Evolutionary conservation across 1,284 basidiomycete genomes (phyloP), one percentile per base, ranked within the genome.

Genomic region (Cryptococcus sp.): DNA sequence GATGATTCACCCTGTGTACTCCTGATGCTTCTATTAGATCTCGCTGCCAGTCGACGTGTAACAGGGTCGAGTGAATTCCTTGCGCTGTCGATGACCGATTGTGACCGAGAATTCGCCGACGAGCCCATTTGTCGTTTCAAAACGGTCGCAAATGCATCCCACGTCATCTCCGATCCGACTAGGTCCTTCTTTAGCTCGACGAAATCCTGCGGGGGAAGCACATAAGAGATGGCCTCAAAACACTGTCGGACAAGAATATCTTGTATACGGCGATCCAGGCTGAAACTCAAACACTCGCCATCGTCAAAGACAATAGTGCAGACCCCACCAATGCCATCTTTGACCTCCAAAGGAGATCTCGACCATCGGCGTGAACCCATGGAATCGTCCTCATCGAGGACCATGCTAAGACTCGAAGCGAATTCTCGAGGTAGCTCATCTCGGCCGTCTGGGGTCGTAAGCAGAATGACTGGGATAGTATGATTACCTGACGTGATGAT

Each of bases 401-500:
- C 58, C 65, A 76, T 66, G 35, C 61, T 65, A 14, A 76, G 58
- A 33, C 63, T 70, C 1, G 63, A 62, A 1, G 69, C 70, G 10
- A 76, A 53, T 23, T 65, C 59, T 8, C 53, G 56, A 0, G 68
- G 61, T 1, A 69, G 64, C 48, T 69, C 67, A 49, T 66, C 64
- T 34, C 62, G 60, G 4, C 62, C 59, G 33, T 68, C 65, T 4
- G 60, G 58, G 46, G 68, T 36, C 3, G 61, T 58, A 8, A 60
- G 46, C 34, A 49, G 36, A 11, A 69, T 47, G 11, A 88, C 65
- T 57, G 83, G 80, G 6, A 55, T 44, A n/a, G 7, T 31, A 44
- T 77, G 73, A 10, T 80, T 70, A 0, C 84, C 86, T 59, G 86
- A 85, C 0, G 84, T 86, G 31, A 87, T 68, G 4, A 91, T 64